Conservation (phyloP, 192 early-diverging fungal genomes). For the Coemansia sp. region DNA sequence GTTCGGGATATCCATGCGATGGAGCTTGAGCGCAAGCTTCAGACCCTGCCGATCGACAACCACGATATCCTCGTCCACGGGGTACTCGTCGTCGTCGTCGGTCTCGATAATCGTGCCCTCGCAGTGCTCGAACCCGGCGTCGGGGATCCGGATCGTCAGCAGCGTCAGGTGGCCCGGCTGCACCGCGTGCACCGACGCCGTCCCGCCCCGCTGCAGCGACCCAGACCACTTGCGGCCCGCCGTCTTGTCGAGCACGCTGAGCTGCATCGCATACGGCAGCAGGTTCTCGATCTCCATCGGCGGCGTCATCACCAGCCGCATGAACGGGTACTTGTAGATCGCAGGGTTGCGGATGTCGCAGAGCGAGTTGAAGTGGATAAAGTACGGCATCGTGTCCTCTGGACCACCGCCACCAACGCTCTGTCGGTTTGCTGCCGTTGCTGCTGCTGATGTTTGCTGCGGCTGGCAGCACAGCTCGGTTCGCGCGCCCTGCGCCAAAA, state of each 20-base stretch:
- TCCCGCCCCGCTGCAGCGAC: constrained; percentile 66
- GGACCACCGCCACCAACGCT: not conserved
- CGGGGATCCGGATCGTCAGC: constrained; percentile 73
- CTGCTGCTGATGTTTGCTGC: not conserved
- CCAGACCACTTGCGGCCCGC: constrained; percentile 68
- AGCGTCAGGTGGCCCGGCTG: constrained; percentile 80
- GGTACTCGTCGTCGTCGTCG: constrained; percentile 73
- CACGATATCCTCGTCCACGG: constrained; percentile 71
- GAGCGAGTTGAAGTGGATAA: constrained; percentile 44
- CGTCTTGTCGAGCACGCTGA: constrained; percentile 76
- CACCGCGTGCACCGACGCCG: constrained; percentile 78
- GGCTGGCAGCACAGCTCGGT: constrained; percentile 60
- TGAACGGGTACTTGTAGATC: constrained; percentile 72
- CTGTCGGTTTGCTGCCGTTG: not conserved
- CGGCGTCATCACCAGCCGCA: constrained; percentile 72
- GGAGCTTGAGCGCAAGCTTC: constrained; percentile 65
- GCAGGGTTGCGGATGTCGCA: constrained; percentile 43
- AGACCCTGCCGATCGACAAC: constrained; percentile 67
- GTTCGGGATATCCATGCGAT: constrained; percentile 63
- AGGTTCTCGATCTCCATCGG: constrained; percentile 93
- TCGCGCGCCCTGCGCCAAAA: constrained; percentile 46
- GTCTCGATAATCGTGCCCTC: constrained; percentile 89
- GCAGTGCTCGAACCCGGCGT: constrained; percentile 70
- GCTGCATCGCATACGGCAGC: constrained; percentile 84
- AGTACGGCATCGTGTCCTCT: constrained; percentile 35